Conservation (phyloP, 768 basidiomycete genomes). For the Lentinula aciculospora region DNA sequence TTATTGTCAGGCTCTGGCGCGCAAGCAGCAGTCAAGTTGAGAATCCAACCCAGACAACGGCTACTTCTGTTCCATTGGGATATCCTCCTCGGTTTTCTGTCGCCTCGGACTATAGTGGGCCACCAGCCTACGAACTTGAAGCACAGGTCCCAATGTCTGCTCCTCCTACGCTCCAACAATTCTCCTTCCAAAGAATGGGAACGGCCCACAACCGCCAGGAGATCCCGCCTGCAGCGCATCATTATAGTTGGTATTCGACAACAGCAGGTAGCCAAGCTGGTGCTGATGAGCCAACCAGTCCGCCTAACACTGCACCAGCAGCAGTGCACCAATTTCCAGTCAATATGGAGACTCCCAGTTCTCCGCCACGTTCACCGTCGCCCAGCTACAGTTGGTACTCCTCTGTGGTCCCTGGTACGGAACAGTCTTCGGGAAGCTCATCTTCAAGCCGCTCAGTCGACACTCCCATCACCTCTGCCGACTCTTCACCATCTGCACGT, state of each 20-base stretch:
- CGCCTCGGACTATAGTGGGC: neutral
- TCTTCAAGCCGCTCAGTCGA: neutral
- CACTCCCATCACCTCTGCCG: neutral
- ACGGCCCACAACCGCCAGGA: neutral
- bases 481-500: neutral
- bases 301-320: neutral
- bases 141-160: neutral
- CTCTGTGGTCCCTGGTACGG: neutral
- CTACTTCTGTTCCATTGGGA: too few species aligned
- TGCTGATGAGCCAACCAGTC: neutral
- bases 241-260: neutral
- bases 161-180: neutral
- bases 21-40: neutral
- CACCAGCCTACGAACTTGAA: neutral
- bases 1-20: slow-evolving; percentile 13
- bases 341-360: neutral
- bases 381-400: slow-evolving; percentile 2
- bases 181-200: neutral
- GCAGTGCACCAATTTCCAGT: neutral
- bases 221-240: neutral
- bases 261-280: neutral
- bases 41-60: neutral
- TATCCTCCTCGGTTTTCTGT: neutral
- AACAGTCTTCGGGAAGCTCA: neutral
- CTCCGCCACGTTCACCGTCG: neutral